phyloP scores from a whole-genome alignment of 257 asterid genomes.

The Gynochthodes officinalis region DNA sequence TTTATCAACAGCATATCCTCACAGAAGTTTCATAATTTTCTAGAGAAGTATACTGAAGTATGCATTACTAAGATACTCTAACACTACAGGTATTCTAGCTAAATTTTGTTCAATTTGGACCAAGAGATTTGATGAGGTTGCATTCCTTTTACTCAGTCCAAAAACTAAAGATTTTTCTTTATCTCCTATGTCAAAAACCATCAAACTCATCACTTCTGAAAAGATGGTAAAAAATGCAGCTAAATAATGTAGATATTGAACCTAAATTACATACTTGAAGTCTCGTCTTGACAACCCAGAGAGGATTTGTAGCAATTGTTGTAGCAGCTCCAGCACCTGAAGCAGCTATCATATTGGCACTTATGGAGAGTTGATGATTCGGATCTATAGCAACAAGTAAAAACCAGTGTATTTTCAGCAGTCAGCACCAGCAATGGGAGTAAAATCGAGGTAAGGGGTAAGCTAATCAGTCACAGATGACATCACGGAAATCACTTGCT shows the following conservation, averaged over 20 bases:
- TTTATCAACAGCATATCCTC: not conserved
- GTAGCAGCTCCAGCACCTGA: constrained; percentile 98
- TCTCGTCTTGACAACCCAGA: constrained; percentile 98
- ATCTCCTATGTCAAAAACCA: not conserved
- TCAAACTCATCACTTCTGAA: not conserved
- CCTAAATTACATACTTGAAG: constrained; percentile 57
- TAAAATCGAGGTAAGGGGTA: constrained; percentile 1
- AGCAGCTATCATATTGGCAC: constrained; percentile 94
- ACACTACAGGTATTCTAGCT: not conserved
- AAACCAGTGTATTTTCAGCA: constrained; percentile 9
- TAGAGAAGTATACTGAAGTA: not conserved
- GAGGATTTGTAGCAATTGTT: constrained; percentile 81
- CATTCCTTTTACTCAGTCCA: not conserved
- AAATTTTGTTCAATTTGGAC: not conserved
- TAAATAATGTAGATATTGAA: constrained; percentile 9
- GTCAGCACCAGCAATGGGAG: not conserved
- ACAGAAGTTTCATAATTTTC: not conserved
- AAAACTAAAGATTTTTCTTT: not conserved
- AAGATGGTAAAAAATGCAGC: not conserved
- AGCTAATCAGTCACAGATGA: not conserved
- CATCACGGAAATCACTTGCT: constrained; percentile 1
- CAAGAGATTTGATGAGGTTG: not conserved
- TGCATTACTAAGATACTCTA: not conserved
- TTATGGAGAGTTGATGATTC: constrained; percentile 77
- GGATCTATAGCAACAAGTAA: constrained; percentile 49